These are phyloP conservation scores for Solanum piurae DNA, from an alignment of 257 asterid genomes.

Conservation along the genomic window DNA sequence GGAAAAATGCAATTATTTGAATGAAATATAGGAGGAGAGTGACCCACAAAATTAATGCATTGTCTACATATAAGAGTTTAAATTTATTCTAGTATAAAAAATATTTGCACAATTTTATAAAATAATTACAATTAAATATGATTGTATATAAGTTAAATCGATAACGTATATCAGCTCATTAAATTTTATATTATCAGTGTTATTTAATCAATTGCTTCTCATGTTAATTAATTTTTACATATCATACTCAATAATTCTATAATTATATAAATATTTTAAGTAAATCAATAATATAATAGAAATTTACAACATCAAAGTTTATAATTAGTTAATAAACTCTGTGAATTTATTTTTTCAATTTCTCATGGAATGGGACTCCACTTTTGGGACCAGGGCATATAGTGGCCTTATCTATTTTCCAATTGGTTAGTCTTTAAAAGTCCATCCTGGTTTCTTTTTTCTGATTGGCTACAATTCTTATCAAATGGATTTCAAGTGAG, in stretches of 20 bases:
- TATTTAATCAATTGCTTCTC: too few relatives aligned
- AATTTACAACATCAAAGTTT: neutral
- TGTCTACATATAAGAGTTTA: neutral
- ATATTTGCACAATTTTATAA: neutral
- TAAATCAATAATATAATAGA: neutral
- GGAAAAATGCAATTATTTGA: conserved; percentile 26
- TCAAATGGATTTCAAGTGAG: conserved; percentile 47
- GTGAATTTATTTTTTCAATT: neutral
- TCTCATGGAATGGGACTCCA: conserved; percentile 8
- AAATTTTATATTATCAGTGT: too few relatives aligned
- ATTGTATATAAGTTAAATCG: neutral
- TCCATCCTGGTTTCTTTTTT: conserved; percentile 22
- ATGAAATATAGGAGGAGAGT: neutral
- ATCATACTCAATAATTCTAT: neutral
- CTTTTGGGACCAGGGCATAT: conserved; percentile 21
- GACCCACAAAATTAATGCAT: conserved; percentile 42
- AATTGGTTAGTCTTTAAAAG: conserved; percentile 36
- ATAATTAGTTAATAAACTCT: neutral
- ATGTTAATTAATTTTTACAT: neutral
- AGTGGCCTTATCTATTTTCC: conserved; percentile 40
- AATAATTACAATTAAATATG: too few relatives aligned
- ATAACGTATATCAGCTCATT: neutral
- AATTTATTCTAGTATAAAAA: too few relatives aligned
- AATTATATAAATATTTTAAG: neutral
- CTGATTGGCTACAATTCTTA: conserved; percentile 39